Base-by-base conservation (phyloP, 2,329 filamentous ascomycete species). In the Botryotinia narcissicola region DNA sequence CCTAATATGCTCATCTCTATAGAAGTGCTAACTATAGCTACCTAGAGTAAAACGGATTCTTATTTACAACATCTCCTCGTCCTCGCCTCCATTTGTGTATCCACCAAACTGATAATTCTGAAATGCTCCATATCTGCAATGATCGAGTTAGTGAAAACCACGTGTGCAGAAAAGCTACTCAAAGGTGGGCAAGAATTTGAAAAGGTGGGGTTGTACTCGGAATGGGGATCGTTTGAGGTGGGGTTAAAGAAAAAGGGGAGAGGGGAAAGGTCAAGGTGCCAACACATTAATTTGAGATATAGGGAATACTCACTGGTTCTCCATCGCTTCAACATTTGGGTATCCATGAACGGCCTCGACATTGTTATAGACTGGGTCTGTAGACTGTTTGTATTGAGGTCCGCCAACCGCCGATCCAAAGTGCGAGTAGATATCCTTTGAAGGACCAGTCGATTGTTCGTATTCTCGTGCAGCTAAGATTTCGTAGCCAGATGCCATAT, bases 401-500 rank as follows among this genome's bases (percentile, higher is more conserved):
- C 79, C 81, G 67, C 82, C 83, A 9, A 83, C 78, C 4, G 83
- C 80, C 12, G 81, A 81, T 32, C 85, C 84, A 73, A 84, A 85
- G 74, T 84, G 84, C 62, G 81, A 83, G 77, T 86, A 86, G 59
- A 83, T 80, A 64, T 84, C 82, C 75, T 83, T 84, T 4, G 78
- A 73, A 32, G 79, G 80, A 35, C 81, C 79, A 4, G 82, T 83
- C 3, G 85, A 86, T 72, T 86, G 83, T 78, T 91, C 87, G 75
- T 91, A 89, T 79, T 93, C 90, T 71, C 89, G 86, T 73, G 86
- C 85, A 74, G 91, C 89, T 73, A 92, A 83, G 79, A 89, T 85
- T 78, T 93, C 92, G 80, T 97, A 97, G 22, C 94, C 94, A 10
- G 89, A 91, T 66, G 88, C 82, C 88, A 97, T 97, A 82, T 97